These are phyloP conservation scores for Fraxinus baroniana DNA, from an alignment of 305 asterid species.

Conservation along the genomic window DNA sequence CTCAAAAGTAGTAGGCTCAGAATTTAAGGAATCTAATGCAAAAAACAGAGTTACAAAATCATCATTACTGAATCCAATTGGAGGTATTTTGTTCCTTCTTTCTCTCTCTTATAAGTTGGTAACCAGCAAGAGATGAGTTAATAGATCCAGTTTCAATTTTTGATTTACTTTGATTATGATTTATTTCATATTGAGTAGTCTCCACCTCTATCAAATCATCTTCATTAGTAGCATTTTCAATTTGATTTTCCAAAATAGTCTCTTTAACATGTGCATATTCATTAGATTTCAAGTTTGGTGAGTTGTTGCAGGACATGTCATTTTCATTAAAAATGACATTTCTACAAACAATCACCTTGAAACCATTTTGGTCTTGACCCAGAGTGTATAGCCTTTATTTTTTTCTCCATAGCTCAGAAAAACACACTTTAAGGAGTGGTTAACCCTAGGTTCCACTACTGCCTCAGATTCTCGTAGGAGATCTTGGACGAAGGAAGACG, in stretches of 20 bases:
- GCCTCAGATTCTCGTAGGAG: neutral
- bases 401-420: neutral
- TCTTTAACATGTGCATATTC: neutral
- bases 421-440: neutral
- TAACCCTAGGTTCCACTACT: neutral
- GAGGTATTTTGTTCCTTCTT: neutral
- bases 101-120: neutral
- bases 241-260: neutral
- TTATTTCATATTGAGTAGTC: neutral
- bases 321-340: no score
- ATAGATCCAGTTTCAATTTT: neutral
- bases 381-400: neutral
- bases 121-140: neutral
- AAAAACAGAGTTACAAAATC: neutral
- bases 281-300: neutral
- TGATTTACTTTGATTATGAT: neutral
- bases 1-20: neutral
- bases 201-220: neutral
- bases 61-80: neutral
- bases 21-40: neutral
- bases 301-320: neutral
- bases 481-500: neutral
- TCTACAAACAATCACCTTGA: neutral
- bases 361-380: neutral
- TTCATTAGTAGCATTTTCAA: neutral